These are phyloP conservation scores for Claviceps fusiformis DNA, from an alignment of 2,329 filamentous ascomycete genomes.

Conservation along the genomic window DNA sequence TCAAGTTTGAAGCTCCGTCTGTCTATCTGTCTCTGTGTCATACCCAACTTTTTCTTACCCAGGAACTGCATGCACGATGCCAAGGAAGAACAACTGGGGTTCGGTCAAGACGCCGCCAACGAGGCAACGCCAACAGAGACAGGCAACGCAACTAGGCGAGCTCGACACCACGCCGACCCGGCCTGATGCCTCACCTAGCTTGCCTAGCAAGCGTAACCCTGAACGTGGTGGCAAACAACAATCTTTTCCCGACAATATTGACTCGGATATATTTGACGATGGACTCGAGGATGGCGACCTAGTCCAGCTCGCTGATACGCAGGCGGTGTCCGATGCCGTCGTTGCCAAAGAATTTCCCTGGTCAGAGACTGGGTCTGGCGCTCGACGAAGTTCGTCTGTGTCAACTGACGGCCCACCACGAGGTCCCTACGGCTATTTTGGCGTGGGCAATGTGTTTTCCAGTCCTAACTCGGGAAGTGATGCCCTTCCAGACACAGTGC, in stretches of 20 bases:
- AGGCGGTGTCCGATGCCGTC: background rate
- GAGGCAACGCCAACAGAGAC: constrained; percentile 6
- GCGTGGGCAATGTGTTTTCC: constrained; percentile 14
- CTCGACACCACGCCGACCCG: constrained; percentile 22
- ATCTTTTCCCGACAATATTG: background rate
- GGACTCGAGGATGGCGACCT: constrained; percentile 14
- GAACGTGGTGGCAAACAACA: background rate
- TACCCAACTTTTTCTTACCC: background rate
- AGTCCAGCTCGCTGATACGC: constrained; percentile 7
- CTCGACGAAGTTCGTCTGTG: constrained; percentile 18
- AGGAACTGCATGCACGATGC: background rate
- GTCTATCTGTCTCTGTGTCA: background rate
- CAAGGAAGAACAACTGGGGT: background rate
- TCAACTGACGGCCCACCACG: constrained; percentile 5
- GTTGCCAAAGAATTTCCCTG: constrained; percentile 10
- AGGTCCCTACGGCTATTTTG: constrained; percentile 13
- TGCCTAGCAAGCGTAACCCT: background rate
- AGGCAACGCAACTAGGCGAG: constrained; percentile 13
- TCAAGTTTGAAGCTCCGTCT: background rate
- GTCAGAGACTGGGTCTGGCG: constrained; percentile 17
- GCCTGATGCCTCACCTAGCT: constrained; percentile 9
- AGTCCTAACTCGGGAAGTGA: constrained; percentile 13
- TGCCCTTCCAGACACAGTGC: constrained; percentile 19
- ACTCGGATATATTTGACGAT: constrained; percentile 11
- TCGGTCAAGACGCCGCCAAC: constrained; percentile 1